Conservation (phyloP, 2,329 filamentous ascomycete genomes). For the Geosmithia flava region DNA sequence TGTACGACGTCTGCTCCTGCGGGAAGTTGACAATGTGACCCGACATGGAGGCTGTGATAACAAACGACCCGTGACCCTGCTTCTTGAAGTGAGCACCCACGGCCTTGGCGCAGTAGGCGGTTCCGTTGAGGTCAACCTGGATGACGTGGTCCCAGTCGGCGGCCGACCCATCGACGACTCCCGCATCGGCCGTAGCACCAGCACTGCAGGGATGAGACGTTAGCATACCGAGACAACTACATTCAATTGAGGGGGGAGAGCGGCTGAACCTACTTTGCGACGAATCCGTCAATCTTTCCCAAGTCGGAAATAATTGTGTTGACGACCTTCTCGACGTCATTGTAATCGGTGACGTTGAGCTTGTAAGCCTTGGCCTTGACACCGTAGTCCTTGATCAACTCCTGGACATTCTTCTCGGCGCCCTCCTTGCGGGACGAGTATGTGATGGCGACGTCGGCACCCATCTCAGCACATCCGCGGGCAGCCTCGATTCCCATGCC, state of each 20-base stretch:
- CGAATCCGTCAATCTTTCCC: constrained; percentile 55
- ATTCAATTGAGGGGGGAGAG: not conserved
- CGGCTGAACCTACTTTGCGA: constrained; percentile 38
- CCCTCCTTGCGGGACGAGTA: constrained; percentile 53
- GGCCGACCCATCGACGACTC: constrained; percentile 53
- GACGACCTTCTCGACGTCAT: constrained; percentile 25
- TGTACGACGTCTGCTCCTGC: constrained; percentile 50
- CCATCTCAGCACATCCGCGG: constrained; percentile 50
- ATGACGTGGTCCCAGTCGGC: constrained; percentile 47
- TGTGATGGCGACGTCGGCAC: constrained; percentile 54
- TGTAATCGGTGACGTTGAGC: constrained; percentile 34
- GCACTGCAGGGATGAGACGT: constrained; percentile 22
- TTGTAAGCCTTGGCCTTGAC: constrained; percentile 43
- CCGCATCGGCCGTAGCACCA: constrained; percentile 53
- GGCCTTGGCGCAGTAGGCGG: constrained; percentile 52
- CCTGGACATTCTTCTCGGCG: constrained; percentile 45
- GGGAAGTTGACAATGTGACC: constrained; percentile 56
- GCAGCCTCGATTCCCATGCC: constrained; percentile 55
- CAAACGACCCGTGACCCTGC: constrained; percentile 45
- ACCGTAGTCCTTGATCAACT: constrained; percentile 48
- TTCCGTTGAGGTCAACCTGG: constrained; percentile 48
- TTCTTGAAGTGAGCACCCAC: constrained; percentile 48
- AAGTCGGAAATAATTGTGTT: constrained; percentile 57
- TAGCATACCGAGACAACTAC: constrained; percentile 2
- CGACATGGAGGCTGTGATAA: constrained; percentile 53